These are phyloP conservation scores for Trypanosoma melophagium DNA, from an alignment of 208 protist species.

Conservation along the genomic window DNA sequence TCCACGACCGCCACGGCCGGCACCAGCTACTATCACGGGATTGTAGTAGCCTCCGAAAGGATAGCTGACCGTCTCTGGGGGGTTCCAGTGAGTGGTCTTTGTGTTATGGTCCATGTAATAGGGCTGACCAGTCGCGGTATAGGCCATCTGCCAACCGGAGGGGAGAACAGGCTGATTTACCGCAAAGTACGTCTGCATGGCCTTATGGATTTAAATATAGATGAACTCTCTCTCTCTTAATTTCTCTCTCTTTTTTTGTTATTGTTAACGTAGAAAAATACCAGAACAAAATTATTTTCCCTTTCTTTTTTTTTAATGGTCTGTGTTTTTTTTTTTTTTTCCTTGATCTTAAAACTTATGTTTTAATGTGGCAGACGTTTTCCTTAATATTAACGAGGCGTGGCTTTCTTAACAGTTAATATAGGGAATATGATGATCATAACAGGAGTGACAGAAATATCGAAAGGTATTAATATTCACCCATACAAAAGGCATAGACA, in stretches of 20 bases:
- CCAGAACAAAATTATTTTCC: constrained; percentile 6
- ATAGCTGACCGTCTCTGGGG: constrained; percentile 45
- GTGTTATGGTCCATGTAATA: constrained; percentile 90
- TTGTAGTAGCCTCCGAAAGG: constrained; percentile 29
- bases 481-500: too few relatives aligned
- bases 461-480: too few relatives aligned
- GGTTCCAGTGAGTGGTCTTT: constrained; percentile 82
- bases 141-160: constrained; percentile 76
- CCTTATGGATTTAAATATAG: constrained; percentile 18
- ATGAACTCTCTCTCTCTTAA: constrained; percentile 1
- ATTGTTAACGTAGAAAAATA: constrained; percentile 1
- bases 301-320: constrained; percentile 2
- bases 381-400: constrained; percentile 21
- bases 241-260: constrained; percentile 10
- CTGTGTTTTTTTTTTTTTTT: neutral
- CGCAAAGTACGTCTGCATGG: constrained; percentile 68
- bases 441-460: too few relatives aligned
- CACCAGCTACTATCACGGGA: constrained; percentile 22
- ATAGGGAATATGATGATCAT: neutral
- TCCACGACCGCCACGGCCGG: constrained; percentile 31
- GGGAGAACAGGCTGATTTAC: constrained; percentile 53
- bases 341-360: neutral
- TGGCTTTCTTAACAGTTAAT: neutral
- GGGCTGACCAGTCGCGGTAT: constrained; percentile 62
- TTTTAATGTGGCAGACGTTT: neutral